These are phyloP conservation scores for Tetrahymena malaccensis DNA, from an alignment of 73 alveolate species.

Conservation along the genomic window DNA sequence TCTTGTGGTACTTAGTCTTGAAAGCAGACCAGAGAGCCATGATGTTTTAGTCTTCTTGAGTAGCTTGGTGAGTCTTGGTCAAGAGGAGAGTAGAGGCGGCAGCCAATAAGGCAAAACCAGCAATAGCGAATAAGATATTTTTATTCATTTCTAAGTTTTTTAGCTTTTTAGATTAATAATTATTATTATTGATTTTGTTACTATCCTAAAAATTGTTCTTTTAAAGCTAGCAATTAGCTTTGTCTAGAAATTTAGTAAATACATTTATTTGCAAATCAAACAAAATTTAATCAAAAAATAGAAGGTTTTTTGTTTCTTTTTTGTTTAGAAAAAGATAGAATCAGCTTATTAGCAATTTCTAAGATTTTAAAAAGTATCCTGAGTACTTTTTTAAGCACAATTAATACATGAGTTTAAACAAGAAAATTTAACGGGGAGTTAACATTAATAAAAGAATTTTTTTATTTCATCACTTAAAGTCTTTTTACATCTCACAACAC, in stretches of 20 bases:
- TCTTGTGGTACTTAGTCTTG: neutral
- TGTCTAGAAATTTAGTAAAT: neutral
- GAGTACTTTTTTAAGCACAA: too few relatives aligned
- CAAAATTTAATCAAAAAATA: too few relatives aligned
- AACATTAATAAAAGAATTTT: neutral
- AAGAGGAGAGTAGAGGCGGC: neutral
- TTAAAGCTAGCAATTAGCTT: neutral
- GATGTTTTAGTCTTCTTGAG: neutral
- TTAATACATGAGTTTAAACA: too few relatives aligned
- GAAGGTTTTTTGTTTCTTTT: neutral
- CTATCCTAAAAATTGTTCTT: neutral
- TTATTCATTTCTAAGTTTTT: neutral
- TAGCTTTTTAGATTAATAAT: neutral
- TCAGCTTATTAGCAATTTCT: neutral
- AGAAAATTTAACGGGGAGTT: neutral
- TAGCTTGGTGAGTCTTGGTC: neutral
- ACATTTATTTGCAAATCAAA: neutral
- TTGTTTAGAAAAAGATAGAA: neutral
- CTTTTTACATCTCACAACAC: neutral
- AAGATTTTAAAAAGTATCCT: neutral
- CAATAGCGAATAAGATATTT: neutral
- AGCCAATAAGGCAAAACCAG: neutral
- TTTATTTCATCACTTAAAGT: too few relatives aligned
- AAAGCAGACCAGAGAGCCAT: neutral
- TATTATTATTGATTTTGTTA: neutral